Conservation (phyloP, 257 asterid genomes). For the Osmanthus fragrans region DNA sequence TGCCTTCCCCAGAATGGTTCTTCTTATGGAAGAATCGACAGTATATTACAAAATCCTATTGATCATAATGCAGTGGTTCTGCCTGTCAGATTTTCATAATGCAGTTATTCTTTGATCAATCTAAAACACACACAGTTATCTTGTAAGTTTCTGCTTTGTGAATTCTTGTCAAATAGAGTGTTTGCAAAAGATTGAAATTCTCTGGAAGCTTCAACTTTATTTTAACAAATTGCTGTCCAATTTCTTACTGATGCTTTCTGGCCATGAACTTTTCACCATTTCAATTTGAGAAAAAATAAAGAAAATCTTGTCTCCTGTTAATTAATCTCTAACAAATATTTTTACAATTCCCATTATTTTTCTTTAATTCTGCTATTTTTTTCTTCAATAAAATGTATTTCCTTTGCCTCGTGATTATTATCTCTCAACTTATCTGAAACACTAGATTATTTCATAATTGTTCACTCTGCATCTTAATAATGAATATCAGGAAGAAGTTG, state of each 20-base stretch:
- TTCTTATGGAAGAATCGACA: no score
- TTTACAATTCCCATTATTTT: background rate
- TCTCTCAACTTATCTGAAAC: background rate
- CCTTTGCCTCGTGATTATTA: background rate
- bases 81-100: background rate
- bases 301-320: background rate
- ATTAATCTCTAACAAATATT: background rate
- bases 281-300: background rate
- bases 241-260: background rate
- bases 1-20: background rate
- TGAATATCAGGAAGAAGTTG: constrained; percentile 89
- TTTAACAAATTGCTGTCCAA: background rate
- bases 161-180: no score
- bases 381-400: background rate
- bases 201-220: background rate
- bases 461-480: constrained; percentile 26
- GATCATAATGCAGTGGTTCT: background rate
- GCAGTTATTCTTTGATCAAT: background rate
- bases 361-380: background rate
- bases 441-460: background rate
- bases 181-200: no score
- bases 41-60: background rate
- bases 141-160: no score
- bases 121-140: background rate
- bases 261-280: background rate